Percentiles rank a stretch among this genome's conserved stretches.
Conservation (phyloP, 257 asterid genomes). For the Rehmannia glutinosa region DNA sequence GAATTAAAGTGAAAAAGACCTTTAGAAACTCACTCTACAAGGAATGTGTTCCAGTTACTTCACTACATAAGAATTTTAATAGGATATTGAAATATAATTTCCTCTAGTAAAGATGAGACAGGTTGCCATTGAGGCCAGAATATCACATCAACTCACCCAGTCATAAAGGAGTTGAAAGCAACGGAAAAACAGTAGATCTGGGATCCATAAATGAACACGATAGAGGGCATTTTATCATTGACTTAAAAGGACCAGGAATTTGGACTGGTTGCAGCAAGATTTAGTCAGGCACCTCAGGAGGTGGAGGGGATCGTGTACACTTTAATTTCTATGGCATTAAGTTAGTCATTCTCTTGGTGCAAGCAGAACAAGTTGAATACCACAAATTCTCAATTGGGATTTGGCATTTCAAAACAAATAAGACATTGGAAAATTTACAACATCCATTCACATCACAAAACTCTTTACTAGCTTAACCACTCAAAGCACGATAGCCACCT, state of each 20-base stretch:
- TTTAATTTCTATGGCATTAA: background rate
- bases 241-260: background rate
- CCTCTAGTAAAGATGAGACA: too few species aligned
- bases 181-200: background rate
- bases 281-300: background rate
- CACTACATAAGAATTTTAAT: too few species aligned
- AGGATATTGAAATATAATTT: too few species aligned
- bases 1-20: too few species aligned
- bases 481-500: constrained; percentile 3
- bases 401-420: background rate
- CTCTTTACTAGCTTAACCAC: constrained; percentile 3
- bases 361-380: background rate
- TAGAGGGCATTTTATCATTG: background rate
- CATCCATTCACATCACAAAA: background rate
- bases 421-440: background rate
- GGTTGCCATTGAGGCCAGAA: background rate
- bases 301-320: background rate
- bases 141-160: constrained; percentile 2
- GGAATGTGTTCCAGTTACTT: too few species aligned
- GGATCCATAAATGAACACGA: background rate
- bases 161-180: background rate
- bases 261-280: background rate
- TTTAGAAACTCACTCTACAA: too few species aligned
- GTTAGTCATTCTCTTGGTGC: background rate
- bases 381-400: background rate